These are phyloP conservation scores for Arthroderma uncinatum DNA, from an alignment of 2,329 filamentous ascomycete genomes.

Conservation along the genomic window DNA sequence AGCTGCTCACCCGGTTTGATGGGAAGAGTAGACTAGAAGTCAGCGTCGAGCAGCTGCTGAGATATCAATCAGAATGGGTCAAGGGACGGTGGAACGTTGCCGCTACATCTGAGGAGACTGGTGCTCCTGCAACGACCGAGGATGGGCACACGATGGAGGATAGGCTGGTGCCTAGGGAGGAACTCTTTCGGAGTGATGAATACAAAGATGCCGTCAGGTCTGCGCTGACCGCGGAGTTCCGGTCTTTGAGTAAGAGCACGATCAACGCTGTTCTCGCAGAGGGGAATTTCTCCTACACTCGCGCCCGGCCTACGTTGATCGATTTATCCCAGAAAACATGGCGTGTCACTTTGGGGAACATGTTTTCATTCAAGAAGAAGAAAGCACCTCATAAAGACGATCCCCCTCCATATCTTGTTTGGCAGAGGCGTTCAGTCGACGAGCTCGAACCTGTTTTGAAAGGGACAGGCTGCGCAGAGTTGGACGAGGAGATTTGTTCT, in stretches of 20 bases:
- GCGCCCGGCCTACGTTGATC: slow-evolving; percentile 34
- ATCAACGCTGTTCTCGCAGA: slow-evolving; percentile 40
- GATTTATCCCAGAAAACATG: slow-evolving; percentile 36
- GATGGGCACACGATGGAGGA: slow-evolving; percentile 8
- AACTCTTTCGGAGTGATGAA: slow-evolving; percentile 34
- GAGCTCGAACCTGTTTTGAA: slow-evolving; percentile 28
- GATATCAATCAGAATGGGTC: slow-evolving; percentile 38
- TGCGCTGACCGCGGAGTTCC: slow-evolving; percentile 35
- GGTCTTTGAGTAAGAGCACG: slow-evolving; percentile 32
- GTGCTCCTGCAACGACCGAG: slow-evolving; percentile 5
- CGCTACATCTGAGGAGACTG: slow-evolving; percentile 7
- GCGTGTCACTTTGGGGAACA: slow-evolving; percentile 34
- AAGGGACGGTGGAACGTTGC: slow-evolving; percentile 35
- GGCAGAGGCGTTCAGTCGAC: slow-evolving; percentile 25
- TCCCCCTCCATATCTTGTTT: slow-evolving; percentile 28
- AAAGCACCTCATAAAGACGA: slow-evolving; percentile 30
- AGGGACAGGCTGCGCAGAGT: slow-evolving; percentile 33
- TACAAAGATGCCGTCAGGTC: slow-evolving; percentile 34
- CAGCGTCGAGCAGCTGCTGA: slow-evolving; percentile 38
- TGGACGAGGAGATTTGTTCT: slow-evolving; percentile 34
- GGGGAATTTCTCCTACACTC: slow-evolving; percentile 36
- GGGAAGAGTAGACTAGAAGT: slow-evolving; percentile 37
- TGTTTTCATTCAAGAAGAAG: slow-evolving; percentile 33
- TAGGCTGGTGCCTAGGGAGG: slow-evolving; percentile 28
- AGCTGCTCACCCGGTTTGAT: slow-evolving; percentile 37